phyloP scores from a whole-genome alignment of 2,329 filamentous ascomycete species.

The Dendrostoma leiphaemia region DNA sequence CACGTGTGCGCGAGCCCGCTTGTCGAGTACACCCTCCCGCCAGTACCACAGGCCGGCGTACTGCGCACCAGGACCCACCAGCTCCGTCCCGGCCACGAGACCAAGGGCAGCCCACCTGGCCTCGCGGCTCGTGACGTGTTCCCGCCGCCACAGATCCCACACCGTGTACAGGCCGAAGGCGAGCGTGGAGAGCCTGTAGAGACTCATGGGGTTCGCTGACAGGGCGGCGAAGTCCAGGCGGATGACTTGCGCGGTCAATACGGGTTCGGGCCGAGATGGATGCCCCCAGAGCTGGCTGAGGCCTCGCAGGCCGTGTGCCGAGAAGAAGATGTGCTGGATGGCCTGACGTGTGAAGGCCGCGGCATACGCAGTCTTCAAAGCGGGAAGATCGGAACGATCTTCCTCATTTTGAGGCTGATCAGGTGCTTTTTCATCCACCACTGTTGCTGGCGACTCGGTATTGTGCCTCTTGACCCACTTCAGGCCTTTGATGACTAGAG shows the following conservation, averaged over 20 bases:
- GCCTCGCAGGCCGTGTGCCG: neutral
- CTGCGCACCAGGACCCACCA: conserved; percentile 8
- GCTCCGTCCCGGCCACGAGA: neutral
- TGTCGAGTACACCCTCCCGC: conserved; percentile 10
- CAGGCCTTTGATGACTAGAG: neutral
- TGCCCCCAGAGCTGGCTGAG: neutral
- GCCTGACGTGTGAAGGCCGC: conserved; percentile 1
- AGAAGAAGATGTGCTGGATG: conserved; percentile 2
- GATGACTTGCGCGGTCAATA: neutral
- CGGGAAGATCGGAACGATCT: neutral
- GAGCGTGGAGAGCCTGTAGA: conserved; percentile 8
- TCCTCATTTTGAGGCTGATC: neutral
- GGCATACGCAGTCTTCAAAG: conserved; percentile 2
- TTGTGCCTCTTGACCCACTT: neutral
- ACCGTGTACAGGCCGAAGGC: conserved; percentile 12
- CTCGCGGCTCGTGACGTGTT: neutral
- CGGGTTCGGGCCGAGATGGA: neutral
- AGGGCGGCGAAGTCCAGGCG: neutral
- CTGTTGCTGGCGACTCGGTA: no score
- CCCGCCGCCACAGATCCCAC: conserved; percentile 8
- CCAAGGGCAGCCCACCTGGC: neutral
- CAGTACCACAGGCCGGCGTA: conserved; percentile 16
- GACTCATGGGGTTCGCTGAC: neutral
- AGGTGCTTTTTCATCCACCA: neutral
- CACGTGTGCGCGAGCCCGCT: no score